These are phyloP conservation scores for Arthrobotrys megalospora DNA, from an alignment of 2,329 filamentous ascomycete genomes.

Conservation along the genomic window DNA sequence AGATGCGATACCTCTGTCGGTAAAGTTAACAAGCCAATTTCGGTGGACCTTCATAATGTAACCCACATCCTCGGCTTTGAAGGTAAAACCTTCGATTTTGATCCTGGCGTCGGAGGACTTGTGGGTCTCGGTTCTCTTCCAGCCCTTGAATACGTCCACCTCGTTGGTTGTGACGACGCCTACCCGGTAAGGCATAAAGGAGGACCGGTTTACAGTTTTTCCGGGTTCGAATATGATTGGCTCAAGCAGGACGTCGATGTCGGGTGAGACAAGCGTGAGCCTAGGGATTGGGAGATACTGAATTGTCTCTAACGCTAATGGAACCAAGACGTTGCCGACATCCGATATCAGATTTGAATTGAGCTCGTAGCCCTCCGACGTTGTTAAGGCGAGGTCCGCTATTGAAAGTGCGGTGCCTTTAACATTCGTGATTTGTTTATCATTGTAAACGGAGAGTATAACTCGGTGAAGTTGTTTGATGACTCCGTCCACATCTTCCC, in stretches of 20 bases:
- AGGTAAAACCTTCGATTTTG: constrained; percentile 84
- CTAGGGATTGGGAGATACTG: constrained; percentile 92
- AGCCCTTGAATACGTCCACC: constrained; percentile 85
- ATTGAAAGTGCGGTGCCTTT: constrained; percentile 78
- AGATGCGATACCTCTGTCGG: constrained; percentile 86
- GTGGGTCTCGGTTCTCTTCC: constrained; percentile 77
- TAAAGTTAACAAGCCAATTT: constrained; percentile 80
- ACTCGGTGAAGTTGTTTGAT: constrained; percentile 79
- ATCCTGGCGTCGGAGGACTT: constrained; percentile 81
- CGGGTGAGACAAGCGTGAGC: constrained; percentile 86
- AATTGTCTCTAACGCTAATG: constrained; percentile 80
- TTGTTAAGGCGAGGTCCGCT: constrained; percentile 78
- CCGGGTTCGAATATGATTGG: constrained; percentile 93
- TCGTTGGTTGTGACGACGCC: constrained; percentile 88
- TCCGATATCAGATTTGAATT: constrained; percentile 83
- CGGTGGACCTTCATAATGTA: constrained; percentile 86
- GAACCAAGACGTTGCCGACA: constrained; percentile 83
- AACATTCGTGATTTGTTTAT: constrained; percentile 80
- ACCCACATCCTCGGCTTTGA: constrained; percentile 87
- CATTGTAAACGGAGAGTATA: constrained; percentile 77
- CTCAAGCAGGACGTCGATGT: constrained; percentile 87
- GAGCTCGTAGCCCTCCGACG: constrained; percentile 72
- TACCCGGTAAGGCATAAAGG: constrained; percentile 88
- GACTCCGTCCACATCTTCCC: constrained; percentile 80
- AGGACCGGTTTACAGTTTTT: constrained; percentile 84